Evolutionary conservation across 441 rosid genomes (phyloP).

Genomic region (Eruca vesicaria): DNA sequence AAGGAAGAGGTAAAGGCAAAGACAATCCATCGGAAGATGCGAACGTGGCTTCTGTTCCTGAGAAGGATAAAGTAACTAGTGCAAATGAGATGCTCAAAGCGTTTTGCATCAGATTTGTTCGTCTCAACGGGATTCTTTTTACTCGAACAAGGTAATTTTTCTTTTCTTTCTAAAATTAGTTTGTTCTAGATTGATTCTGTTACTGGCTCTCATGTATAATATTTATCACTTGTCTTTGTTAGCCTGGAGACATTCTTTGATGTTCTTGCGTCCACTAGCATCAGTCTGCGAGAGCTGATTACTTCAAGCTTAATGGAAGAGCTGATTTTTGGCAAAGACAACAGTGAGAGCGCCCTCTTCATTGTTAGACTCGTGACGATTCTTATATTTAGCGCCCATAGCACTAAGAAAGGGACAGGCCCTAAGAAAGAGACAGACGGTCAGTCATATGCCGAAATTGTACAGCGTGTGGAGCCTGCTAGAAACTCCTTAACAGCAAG

Average conservation of each 20-base stretch:
- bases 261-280: conserved; percentile 62
- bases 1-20: conserved; percentile 66
- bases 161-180: neutral
- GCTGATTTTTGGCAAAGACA: conserved; percentile 67
- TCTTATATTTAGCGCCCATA: conserved; percentile 73
- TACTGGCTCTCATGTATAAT: conserved; percentile 14
- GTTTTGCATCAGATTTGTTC: conserved; percentile 78
- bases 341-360: conserved; percentile 62
- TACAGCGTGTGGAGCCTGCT: conserved; percentile 83
- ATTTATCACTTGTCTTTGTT: conserved; percentile 27
- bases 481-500: conserved; percentile 77
- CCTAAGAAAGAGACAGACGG: conserved; percentile 75
- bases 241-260: conserved; percentile 91
- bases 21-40: conserved; percentile 44
- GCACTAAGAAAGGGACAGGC: conserved; percentile 67
- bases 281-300: conserved; percentile 61
- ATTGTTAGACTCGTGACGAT: conserved; percentile 71
- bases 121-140: conserved; percentile 85
- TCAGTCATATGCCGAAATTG: conserved; percentile 87
- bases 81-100: conserved; percentile 49
- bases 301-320: conserved; percentile 62
- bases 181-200: conserved; percentile 14
- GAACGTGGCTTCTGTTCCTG: conserved; percentile 42
- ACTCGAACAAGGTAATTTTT: conserved; percentile 76
- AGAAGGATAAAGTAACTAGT: conserved; percentile 46